phyloP scores from a whole-genome alignment of 176 grass and related monocot species.

The bread wheat (Triticum aestivum) region IWGSC_CS_RefSeq_v2.1 NC_057811.1:483886351-483886850 shows the following conservation, averaged over 20 bases:
- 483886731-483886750: not conserved
- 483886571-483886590: not conserved
- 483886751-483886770: not conserved
- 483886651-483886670: not conserved
- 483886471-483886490: slow-evolving; percentile 72
- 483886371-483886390: not conserved
- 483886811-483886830: not conserved
- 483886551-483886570: not conserved
- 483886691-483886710: not conserved
- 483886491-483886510: slow-evolving; percentile 43
- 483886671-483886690: not conserved
- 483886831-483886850: not conserved
- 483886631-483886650: not conserved
- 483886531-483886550: not conserved
- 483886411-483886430: not conserved
- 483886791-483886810: not conserved
- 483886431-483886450: not conserved
- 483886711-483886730: not conserved
- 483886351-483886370: not conserved
- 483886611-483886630: not conserved
- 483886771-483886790: not conserved
- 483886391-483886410: not conserved
- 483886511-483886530: not conserved
- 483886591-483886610: not conserved
- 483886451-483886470: slow-evolving; percentile 64